Evolutionary conservation across 371 early-diverging fungal genomes (phyloP), one percentile per base, ranked within the genome.

Genomic region (Apophysomyces ossiformis): DNA sequence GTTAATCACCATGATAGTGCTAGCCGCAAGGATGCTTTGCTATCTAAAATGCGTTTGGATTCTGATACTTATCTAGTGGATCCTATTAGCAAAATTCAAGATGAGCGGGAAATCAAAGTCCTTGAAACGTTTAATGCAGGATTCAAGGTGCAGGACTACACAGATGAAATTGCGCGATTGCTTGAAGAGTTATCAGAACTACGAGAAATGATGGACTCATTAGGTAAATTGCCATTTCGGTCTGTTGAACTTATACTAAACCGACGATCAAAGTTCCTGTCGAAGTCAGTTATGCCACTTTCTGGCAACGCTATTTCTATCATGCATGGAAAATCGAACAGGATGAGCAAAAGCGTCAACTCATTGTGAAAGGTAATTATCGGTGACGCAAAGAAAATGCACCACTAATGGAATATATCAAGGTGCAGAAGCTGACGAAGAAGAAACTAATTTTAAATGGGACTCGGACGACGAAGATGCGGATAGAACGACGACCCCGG

Each of bases 241-340:
- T 18, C 11, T 16, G 26, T 7, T 5, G 37, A 58, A 7, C 44
- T 56, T 16, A 64, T 46, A 12, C 18, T 63, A 2, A 38, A 60
- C 63, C 12, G 56, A 16, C 57, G 15, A 46, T 43, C 54, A n/a
- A 56, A 76, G 84, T 83, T 0, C 84, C 84, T 56, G 69, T 83
- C 26, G 64, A 83, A 69, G 78, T 83, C 8, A 75, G 73, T 26
- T 83, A 83, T 45, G 37, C 70, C 7, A 46, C 69, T 18, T 83
- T 83, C 56, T 83, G 84, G 84, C 70, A 77, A 57, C 69, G 84
- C 5, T 83, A 83, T 41, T 83, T 80, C 37, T 81, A 83, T 45
- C 79, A 78, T 50, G 70, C 69, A 15, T 73, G 73, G 71, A 77
- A 74, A 15, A 77, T 81, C 63, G 84, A 83, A 18, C 73, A 79